Evolutionary conservation across 352 stramenopile genomes (phyloP).

Genomic region (Pythium rishiriense): DNA sequence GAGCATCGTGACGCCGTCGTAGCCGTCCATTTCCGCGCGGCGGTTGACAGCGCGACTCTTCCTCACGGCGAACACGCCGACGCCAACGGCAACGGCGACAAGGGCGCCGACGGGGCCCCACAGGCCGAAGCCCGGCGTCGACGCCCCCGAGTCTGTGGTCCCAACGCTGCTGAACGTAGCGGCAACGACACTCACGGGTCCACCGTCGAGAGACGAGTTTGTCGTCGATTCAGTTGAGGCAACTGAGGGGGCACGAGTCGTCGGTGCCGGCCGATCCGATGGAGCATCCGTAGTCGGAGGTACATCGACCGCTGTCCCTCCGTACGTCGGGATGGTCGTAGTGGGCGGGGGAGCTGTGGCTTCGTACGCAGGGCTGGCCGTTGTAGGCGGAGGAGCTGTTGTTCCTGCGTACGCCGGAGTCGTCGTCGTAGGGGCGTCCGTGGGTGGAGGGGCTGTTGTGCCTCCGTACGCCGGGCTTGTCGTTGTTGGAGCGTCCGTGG

Average conservation of each 20-base stretch:
- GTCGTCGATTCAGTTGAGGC: neutral
- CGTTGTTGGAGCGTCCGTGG: neutral
- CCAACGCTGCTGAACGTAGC: neutral
- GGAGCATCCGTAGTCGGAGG: neutral
- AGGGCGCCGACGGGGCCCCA: neutral
- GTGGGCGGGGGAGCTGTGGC: neutral
- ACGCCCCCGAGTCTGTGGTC: neutral
- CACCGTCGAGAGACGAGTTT: neutral
- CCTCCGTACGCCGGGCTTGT: too few species aligned
- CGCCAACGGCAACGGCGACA: neutral
- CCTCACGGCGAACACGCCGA: neutral
- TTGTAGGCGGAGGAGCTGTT: too few species aligned
- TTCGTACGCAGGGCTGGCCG: too few species aligned
- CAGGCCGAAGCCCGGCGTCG: neutral
- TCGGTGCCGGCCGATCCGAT: neutral
- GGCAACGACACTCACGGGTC: neutral
- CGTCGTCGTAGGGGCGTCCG: neutral
- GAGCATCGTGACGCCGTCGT: slow-evolving; percentile 1
- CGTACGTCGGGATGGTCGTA: neutral
- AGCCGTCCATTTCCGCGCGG: neutral
- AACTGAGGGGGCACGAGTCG: neutral
- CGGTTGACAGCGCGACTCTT: neutral
- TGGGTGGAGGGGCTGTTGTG: neutral
- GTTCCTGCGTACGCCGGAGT: too few species aligned
- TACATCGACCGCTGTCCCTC: too few species aligned